Evolutionary conservation across 2,329 filamentous ascomycete genomes (phyloP).

Genomic region (Sarocladium kiliense): DNA sequence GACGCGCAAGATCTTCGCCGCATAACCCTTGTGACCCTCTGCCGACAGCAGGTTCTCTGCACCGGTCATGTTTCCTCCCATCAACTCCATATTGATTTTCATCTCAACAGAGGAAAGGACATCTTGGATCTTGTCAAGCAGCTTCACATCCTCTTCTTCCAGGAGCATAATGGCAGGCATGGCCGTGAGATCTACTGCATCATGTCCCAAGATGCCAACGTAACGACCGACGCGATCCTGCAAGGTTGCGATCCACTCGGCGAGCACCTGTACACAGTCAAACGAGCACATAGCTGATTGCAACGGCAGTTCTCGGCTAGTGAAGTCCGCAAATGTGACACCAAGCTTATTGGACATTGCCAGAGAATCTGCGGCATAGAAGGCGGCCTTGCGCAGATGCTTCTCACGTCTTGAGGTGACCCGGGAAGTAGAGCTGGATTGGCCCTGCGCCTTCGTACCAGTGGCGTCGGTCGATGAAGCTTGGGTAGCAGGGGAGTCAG

Average conservation of each 20-base stretch:
- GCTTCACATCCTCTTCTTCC: conserved; percentile 84
- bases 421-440: not conserved
- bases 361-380: conserved; percentile 88
- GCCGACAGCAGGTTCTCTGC: conserved; percentile 49
- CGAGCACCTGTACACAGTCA: conserved; percentile 88
- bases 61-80: conserved; percentile 41
- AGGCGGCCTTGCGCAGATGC: conserved; percentile 88
- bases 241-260: conserved; percentile 88
- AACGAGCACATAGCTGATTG: conserved; percentile 90
- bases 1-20: conserved; percentile 75
- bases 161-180: conserved; percentile 86
- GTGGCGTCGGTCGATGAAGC: conserved; percentile 42
- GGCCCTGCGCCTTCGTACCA: conserved; percentile 16
- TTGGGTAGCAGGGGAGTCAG: conserved; percentile 48
- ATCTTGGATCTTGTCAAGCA: conserved; percentile 76
- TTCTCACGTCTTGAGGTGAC: conserved; percentile 64
- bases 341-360: conserved; percentile 83
- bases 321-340: conserved; percentile 78
- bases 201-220: conserved; percentile 78
- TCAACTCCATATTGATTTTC: conserved; percentile 61
- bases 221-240: conserved; percentile 92
- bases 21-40: conserved; percentile 67
- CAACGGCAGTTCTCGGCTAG: conserved; percentile 77
- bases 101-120: conserved; percentile 71
- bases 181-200: conserved; percentile 71